Conservation (phyloP, 2,329 filamentous ascomycete genomes). For the Ceratocystis colombiana region DNA sequence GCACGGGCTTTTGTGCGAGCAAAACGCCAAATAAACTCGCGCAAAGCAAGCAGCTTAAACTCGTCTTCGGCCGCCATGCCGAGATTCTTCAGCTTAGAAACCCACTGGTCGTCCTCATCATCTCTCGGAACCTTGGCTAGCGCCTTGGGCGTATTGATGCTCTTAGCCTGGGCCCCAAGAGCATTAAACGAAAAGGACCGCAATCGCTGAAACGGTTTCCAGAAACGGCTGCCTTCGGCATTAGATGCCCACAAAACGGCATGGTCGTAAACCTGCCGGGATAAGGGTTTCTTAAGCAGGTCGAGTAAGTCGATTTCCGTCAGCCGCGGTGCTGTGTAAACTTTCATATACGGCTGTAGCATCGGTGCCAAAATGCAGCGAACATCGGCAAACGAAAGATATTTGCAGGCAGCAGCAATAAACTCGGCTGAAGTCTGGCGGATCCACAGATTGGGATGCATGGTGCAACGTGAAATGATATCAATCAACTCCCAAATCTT, state of each 20-base stretch:
- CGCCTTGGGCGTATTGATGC: constrained; percentile 44
- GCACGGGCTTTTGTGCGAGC: constrained; percentile 59
- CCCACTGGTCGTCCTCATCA: constrained; percentile 89
- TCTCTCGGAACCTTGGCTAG: constrained; percentile 61
- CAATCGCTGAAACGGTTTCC: constrained; percentile 64
- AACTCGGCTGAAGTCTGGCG: constrained; percentile 81
- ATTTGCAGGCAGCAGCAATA: constrained; percentile 63
- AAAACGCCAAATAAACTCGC: constrained; percentile 85
- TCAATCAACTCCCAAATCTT: constrained; percentile 84
- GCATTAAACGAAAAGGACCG: constrained; percentile 47
- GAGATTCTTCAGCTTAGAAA: constrained; percentile 72
- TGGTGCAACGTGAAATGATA: constrained; percentile 70
- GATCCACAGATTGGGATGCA: constrained; percentile 94
- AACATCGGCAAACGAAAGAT: constrained; percentile 67
- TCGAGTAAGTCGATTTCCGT: constrained; percentile 68
- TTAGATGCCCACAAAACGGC: constrained; percentile 78
- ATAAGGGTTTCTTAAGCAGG: constrained; percentile 68
- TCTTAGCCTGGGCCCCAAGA: constrained; percentile 45
- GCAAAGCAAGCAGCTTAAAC: constrained; percentile 71
- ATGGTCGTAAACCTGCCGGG: constrained; percentile 72
- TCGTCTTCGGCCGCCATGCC: constrained; percentile 79
- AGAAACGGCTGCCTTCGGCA: constrained; percentile 72
- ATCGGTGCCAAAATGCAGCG: constrained; percentile 75
- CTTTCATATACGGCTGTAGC: constrained; percentile 70
- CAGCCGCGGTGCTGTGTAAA: constrained; percentile 54